These are phyloP conservation scores for Apostasia shenzhenica DNA, from an alignment of 106 monocot species.

Conservation along the genomic window DNA sequence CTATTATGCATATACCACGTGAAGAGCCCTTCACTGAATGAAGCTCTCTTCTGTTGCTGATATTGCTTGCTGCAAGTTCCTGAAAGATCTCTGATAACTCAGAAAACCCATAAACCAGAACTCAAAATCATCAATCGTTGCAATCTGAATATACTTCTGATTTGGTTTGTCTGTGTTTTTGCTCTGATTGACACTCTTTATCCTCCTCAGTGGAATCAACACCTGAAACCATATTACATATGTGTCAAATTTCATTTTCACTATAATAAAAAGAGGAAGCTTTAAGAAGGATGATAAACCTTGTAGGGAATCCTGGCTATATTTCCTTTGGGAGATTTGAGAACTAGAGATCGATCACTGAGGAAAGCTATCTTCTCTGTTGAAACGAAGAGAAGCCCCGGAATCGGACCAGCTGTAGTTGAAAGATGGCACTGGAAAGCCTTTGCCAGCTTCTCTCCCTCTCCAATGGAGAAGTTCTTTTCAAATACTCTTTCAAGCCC, in stretches of 20 bases:
- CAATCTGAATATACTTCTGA: constrained; percentile 49
- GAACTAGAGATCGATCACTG: constrained; percentile 20
- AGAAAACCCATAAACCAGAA: constrained; percentile 72
- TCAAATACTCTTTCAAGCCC: constrained; percentile 26
- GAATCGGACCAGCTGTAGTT: constrained; percentile 36
- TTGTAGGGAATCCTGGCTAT: constrained; percentile 22
- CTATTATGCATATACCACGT: no score
- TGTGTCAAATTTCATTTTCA: no score
- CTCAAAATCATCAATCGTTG: constrained; percentile 47
- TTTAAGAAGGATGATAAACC: neutral
- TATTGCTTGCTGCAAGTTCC: constrained; percentile 27
- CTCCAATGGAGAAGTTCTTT: constrained; percentile 11
- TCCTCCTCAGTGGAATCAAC: constrained; percentile 32
- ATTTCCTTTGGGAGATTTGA: constrained; percentile 20
- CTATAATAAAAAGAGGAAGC: no score
- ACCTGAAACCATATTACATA: constrained; percentile 15
- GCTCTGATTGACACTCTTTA: constrained; percentile 25
- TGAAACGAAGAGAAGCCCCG: constrained; percentile 36
- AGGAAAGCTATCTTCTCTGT: constrained; percentile 36
- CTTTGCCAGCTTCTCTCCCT: constrained; percentile 29
- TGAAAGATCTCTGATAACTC: constrained; percentile 38
- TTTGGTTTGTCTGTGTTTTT: constrained; percentile 35
- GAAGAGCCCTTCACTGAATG: neutral
- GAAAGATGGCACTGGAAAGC: constrained; percentile 31
- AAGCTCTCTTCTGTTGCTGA: constrained; percentile 6